Percentiles rank a stretch among this genome's conserved stretches.
These are phyloP conservation scores for Allium cepa DNA, from an alignment of 106 monocot genomes.

Conservation along the genomic window DNA sequence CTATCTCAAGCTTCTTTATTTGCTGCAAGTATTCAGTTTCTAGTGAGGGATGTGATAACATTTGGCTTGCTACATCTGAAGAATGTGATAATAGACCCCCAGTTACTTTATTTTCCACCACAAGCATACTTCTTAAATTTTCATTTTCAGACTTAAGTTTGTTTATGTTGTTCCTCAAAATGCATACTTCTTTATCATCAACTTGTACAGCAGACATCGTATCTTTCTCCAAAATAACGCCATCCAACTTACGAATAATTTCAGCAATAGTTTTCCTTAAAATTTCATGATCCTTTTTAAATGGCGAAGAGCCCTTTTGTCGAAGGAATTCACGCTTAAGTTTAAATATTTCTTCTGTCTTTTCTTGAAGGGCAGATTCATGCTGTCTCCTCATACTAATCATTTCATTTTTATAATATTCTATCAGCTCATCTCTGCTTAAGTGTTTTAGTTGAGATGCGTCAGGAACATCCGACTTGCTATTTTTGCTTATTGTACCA, in stretches of 20 bases:
- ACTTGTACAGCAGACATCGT: conserved; percentile 7
- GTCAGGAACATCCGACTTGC: conserved; percentile 29
- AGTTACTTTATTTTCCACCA: conserved; percentile 31
- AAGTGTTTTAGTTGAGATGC: conserved; percentile 39
- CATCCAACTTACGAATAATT: conserved; percentile 55
- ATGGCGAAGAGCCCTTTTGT: conserved; percentile 44
- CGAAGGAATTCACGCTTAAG: conserved; percentile 68
- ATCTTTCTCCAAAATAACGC: conserved; percentile 29
- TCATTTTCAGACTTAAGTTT: conserved; percentile 48
- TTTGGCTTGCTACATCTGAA: conserved; percentile 38
- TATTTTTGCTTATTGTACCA: too few relatives aligned
- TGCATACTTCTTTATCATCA: conserved; percentile 21
- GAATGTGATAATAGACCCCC: conserved; percentile 39
- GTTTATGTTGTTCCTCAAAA: conserved; percentile 34
- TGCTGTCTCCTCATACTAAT: conserved; percentile 74
- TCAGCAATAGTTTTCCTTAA: conserved; percentile 56
- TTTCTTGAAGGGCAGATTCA: conserved; percentile 74
- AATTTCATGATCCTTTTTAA: conserved; percentile 59
- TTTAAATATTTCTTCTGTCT: conserved; percentile 82
- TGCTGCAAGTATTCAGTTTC: conserved; percentile 35
- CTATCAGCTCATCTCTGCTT: conserved; percentile 53
- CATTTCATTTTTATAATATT: conserved; percentile 64
- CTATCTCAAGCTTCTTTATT: conserved; percentile 33
- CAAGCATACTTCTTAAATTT: conserved; percentile 37
- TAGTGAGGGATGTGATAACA: conserved; percentile 22